phyloP scores from a whole-genome alignment of 768 basidiomycete genomes.

The Auricularia sp. region DNA sequence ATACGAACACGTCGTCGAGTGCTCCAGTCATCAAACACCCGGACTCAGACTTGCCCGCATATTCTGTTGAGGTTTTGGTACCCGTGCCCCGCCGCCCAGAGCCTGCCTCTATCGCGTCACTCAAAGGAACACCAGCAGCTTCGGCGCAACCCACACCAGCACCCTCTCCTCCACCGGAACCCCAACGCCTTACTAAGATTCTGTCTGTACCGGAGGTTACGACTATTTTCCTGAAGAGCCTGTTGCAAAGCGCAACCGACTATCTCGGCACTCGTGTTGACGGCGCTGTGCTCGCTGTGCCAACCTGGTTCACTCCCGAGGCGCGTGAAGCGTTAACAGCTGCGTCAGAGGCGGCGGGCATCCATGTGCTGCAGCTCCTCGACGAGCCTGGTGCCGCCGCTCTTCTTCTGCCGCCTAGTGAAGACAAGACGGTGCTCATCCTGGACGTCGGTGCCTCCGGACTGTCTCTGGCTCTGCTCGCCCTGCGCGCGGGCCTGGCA shows the following conservation, averaged over 20 bases:
- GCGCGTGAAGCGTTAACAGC: conserved; percentile 62
- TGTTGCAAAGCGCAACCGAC: conserved; percentile 79
- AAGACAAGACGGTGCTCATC: conserved; percentile 68
- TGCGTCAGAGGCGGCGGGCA: conserved; percentile 71
- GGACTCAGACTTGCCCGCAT: conserved; percentile 64
- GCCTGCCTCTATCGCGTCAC: conserved; percentile 34
- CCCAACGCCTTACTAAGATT: conserved; percentile 37
- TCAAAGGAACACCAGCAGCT: conserved; percentile 49
- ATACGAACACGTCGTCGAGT: conserved; percentile 30
- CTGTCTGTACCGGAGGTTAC: conserved; percentile 78
- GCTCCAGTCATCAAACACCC: conserved; percentile 74
- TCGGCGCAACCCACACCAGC: conserved; percentile 63
- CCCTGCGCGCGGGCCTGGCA: conserved; percentile 65
- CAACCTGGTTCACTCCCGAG: conserved; percentile 57
- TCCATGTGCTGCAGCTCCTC: conserved; percentile 75
- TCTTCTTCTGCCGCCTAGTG: conserved; percentile 20
- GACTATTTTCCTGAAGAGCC: conserved; percentile 73
- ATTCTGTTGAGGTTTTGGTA: conserved; percentile 72
- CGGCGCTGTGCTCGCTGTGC: conserved; percentile 78
- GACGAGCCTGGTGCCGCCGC: conserved; percentile 75
- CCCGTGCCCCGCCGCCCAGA: conserved; percentile 61
- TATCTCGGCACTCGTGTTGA: conserved; percentile 74
- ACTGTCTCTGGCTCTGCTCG: conserved; percentile 56
- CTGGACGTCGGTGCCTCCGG: conserved; percentile 76
- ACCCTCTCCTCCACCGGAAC: conserved; percentile 51